These are phyloP conservation scores for Salix brachista DNA, from an alignment of 345 rosid genomes.

Conservation along the genomic window DNA sequence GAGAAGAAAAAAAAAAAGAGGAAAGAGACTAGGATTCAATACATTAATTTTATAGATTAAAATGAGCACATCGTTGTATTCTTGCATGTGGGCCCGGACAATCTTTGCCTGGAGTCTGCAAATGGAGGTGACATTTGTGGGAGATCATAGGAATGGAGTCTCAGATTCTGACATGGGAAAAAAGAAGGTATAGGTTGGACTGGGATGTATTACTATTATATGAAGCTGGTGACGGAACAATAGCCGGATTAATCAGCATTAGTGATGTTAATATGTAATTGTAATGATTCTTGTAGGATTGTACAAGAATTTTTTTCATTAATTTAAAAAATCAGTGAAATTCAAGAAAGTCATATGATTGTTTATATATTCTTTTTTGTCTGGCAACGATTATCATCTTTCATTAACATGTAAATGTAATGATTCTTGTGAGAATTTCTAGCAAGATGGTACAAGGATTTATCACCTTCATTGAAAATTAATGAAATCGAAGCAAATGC, in stretches of 20 bases:
- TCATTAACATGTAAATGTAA: neutral
- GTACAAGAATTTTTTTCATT: neutral
- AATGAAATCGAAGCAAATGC: neutral
- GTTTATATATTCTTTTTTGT: neutral
- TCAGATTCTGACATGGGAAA: neutral
- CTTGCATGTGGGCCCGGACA: neutral
- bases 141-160: neutral
- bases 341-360: neutral
- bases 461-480: neutral
- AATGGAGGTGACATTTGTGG: neutral
- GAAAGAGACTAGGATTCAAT: neutral
- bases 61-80: neutral
- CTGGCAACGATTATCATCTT: neutral
- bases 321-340: neutral
- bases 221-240: neutral
- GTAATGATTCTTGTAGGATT: neutral
- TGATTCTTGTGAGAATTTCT: neutral
- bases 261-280: neutral
- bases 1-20: neutral
- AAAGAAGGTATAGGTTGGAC: neutral
- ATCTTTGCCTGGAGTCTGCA: neutral
- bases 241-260: neutral
- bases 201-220: neutral
- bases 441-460: neutral
- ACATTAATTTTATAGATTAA: neutral